Evolutionary conservation across 306 rosid species (phyloP), one percentile per base, ranked within the genome.

Genomic region (Hippophae tibetana): DNA sequence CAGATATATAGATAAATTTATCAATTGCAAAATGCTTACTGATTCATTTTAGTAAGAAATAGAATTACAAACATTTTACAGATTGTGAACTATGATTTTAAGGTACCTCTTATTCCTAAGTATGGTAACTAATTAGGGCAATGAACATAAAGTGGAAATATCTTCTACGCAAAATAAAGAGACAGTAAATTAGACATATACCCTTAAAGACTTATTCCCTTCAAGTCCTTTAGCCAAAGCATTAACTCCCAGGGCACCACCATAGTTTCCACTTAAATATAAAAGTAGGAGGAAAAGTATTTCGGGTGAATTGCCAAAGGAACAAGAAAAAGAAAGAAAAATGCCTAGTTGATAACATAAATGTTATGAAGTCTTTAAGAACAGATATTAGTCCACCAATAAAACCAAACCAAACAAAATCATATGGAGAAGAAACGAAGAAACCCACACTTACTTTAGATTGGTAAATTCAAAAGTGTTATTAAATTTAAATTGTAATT

Each of bases 181-280:
- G 49, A n/a, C 67, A 49, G 48, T 23, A 63, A 76, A 79, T 18
- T 52, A 63, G 60, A 14, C 43, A 27, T 2, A 62, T 81, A 92
- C 99, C 96, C 82, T 77, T 66, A 92, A n/a, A 54, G 96, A 85
- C 72, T 88, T 92, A 88, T 92, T 92, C 57, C 84, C 75, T 73
- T 92, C 96, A 66, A 92, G 82, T 76, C 93, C 99, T 73, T 83
- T 88, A 69, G 95, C 84, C 67, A 92, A 83, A 65, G 95, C 93
- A 78, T 85, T 92, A 74, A 85, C 93, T 74, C 99, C 99, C 86
- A 92, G 72, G 31, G 99, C 86, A 63, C 96, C 99, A 58, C 99
- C 99, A 75, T 92, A 92, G 74, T 92, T 92, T 79, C 96, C 96
- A 79, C 99, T 92, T 31, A 56, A 78, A 58, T 62, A 79, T 68